Base-by-base conservation (phyloP, 75 land plant species). In the Cupressus sempervirens region DNA sequence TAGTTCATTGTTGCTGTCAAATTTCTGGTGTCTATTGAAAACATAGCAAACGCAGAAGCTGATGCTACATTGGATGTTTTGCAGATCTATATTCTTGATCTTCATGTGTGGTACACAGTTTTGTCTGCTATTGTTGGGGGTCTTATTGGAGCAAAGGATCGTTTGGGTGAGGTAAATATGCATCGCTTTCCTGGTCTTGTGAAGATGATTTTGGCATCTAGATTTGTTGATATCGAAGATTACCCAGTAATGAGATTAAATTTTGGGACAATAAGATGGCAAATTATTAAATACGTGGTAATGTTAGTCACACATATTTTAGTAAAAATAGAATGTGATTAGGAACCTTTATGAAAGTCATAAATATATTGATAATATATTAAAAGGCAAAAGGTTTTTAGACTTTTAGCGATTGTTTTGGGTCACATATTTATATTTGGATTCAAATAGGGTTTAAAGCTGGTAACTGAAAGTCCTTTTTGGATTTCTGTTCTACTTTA, bases 1-100 rank as follows among this genome's bases (percentile, higher is more conserved):
- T 38, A 38, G 40, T 2, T 38, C 4, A 76, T 9, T 14, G 26
- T 36, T 38, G 74, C 54, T 67, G 56, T 36, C 7, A 43, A 41
- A 43, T 26, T 32, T 80, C 32, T 46, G 81, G 23, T 32, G 86
- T 56, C 35, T 85, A 8, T 3, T 9, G 18, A 11, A 32, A 26
- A 45, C 45, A 36, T 16, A 8, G 43, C 11, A n/a, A 79, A 45
- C 10, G 26, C 30, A 3, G 20, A 40, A 80, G 43, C 48, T 40
- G 81, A 72, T 68, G 16, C 16, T 40, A 20, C 40, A 20, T 83
- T 38, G 46, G 32, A 65, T 68, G 41, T 36, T 85, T 67, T 88
- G 83, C 94, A 98, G 99, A 93, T 98, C 14, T 98, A 98, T 89
- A 85, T 96, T 26, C 48, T 98, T 58, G 99, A 98, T 82, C 89